phyloP scores from a whole-genome alignment of 2,329 filamentous ascomycete species.

The Sporothrix mexicana region DNA sequence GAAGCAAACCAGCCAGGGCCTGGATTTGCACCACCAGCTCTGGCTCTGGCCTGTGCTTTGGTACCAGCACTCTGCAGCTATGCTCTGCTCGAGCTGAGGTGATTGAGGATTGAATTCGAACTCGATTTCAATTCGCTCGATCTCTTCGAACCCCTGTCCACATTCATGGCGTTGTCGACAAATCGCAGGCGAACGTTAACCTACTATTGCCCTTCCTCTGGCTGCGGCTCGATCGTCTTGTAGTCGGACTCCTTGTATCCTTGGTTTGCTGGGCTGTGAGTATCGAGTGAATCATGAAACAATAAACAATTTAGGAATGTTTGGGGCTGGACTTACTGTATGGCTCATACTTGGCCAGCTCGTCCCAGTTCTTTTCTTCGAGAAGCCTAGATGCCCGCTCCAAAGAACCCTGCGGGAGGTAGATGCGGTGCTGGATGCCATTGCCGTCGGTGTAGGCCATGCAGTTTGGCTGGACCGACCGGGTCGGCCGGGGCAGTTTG shows the following conservation, averaged over 20 bases:
- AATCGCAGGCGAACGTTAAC: too few relatives aligned
- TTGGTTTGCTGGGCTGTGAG: constrained; percentile 2
- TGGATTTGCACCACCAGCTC: neutral
- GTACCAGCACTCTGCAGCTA: neutral
- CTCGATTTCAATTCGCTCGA: too few relatives aligned
- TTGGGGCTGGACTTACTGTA: neutral
- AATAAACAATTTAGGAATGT: neutral
- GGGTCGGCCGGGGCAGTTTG: constrained; percentile 17
- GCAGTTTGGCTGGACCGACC: constrained; percentile 29
- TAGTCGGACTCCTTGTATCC: constrained; percentile 26
- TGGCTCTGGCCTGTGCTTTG: too few relatives aligned
- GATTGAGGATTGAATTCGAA: too few relatives aligned
- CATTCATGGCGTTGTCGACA: neutral
- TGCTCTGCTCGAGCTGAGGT: neutral
- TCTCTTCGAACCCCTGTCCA: neutral
- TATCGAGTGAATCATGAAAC: neutral
- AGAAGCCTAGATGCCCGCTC: neutral
- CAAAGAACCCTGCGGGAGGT: neutral
- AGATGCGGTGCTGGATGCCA: constrained; percentile 11
- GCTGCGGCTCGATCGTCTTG: neutral
- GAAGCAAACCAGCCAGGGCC: neutral
- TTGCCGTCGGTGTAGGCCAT: constrained; percentile 24
- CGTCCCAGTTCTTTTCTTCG: neutral
- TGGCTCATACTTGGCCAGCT: constrained; percentile 25
- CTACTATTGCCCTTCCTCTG: neutral